phyloP scores from a whole-genome alignment of 495 filamentous ascomycete genomes.

The Usnea hakonensis region DNA sequence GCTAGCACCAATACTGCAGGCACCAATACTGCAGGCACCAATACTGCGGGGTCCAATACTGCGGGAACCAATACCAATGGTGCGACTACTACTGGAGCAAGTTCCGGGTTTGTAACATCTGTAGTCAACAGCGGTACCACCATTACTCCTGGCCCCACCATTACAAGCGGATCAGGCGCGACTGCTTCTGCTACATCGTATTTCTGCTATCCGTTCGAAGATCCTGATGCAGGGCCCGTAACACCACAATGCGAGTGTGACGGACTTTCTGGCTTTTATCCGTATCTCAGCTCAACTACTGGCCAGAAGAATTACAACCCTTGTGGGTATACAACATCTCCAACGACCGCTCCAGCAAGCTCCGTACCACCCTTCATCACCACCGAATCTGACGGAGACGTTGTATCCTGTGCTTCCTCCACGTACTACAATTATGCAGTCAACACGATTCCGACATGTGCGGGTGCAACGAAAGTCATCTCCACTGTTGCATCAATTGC shows the following conservation, averaged over 20 bases:
- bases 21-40: too few relatives aligned
- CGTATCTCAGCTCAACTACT: not conserved
- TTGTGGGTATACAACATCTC: not conserved
- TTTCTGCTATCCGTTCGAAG: constrained; percentile 27
- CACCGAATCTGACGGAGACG: not conserved
- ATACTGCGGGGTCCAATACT: too few relatives aligned
- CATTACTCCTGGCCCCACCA: too few relatives aligned
- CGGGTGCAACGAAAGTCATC: not conserved
- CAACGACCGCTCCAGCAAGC: not conserved
- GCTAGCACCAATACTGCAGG: too few relatives aligned
- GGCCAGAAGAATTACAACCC: not conserved
- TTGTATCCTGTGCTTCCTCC: not conserved
- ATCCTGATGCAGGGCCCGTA: constrained; percentile 36
- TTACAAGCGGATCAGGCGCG: too few relatives aligned
- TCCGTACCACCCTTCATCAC: not conserved
- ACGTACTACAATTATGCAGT: not conserved
- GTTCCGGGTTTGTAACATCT: not conserved
- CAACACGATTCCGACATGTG: not conserved
- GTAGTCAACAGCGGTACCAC: too few relatives aligned
- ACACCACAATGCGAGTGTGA: not conserved
- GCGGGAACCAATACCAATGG: too few relatives aligned
- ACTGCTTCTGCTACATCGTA: too few relatives aligned
- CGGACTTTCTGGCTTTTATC: not conserved
- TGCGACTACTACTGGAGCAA: not conserved
- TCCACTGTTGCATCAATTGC: not conserved